Evolutionary conservation across 2,329 filamentous ascomycete genomes (phyloP).

Genomic region (Teratosphaeria destructans): DNA sequence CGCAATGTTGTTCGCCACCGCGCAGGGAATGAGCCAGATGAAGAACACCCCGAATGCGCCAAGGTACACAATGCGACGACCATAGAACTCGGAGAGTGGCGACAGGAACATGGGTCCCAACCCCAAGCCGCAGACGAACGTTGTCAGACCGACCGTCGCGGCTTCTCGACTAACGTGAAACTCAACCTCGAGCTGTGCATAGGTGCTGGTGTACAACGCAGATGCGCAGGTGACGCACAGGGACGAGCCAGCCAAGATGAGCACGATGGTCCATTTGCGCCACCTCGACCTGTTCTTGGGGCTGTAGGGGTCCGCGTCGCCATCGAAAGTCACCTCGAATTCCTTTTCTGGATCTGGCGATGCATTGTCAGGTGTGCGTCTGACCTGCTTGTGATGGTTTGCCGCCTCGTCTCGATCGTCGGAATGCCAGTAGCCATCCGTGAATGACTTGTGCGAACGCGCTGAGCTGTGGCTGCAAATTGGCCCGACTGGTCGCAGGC

Average conservation of each 20-base stretch:
- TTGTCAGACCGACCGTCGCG: constrained; percentile 68
- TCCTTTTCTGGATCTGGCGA: constrained; percentile 27
- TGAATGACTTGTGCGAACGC: constrained; percentile 18
- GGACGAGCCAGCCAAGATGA: constrained; percentile 62
- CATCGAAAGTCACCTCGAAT: constrained; percentile 67
- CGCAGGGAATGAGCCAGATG: constrained; percentile 60
- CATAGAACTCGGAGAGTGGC: constrained; percentile 58
- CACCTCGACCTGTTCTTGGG: constrained; percentile 56
- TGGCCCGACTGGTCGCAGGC: not conserved
- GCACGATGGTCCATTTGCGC: constrained; percentile 71
- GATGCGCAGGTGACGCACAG: constrained; percentile 78
- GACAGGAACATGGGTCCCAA: constrained; percentile 47
- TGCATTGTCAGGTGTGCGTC: not conserved
- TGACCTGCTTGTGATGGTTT: constrained; percentile 2
- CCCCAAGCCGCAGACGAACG: constrained; percentile 69
- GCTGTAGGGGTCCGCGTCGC: constrained; percentile 60
- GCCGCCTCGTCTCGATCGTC: constrained; percentile 5
- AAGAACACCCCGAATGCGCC: constrained; percentile 53
- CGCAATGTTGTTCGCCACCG: constrained; percentile 53
- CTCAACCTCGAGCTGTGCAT: constrained; percentile 62
- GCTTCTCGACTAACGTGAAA: constrained; percentile 62
- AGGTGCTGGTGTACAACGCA: constrained; percentile 76
- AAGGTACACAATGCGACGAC: constrained; percentile 57
- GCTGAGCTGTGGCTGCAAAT: constrained; percentile 18
- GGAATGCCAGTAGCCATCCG: constrained; percentile 20